phyloP scores from a whole-genome alignment of 768 basidiomycete genomes.

The Termitomyces eurrhizus region DNA sequence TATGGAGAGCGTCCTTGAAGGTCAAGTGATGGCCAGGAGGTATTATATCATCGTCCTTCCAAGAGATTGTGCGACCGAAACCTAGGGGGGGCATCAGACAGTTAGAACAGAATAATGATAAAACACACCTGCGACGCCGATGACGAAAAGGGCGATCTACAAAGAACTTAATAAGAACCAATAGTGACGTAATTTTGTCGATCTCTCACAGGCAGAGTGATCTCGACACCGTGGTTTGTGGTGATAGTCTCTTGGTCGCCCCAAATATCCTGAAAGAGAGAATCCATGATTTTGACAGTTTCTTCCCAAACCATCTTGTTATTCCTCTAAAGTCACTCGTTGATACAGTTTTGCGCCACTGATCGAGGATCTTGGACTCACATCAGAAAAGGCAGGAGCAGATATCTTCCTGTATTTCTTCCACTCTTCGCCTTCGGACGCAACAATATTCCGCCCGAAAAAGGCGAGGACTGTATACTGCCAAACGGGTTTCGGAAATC shows the following conservation, averaged over 20 bases:
- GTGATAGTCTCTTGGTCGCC: constrained; percentile 32
- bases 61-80: constrained; percentile 49
- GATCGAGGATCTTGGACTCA: constrained; percentile 16
- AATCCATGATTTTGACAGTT: constrained; percentile 36
- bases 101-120: neutral
- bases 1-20: constrained; percentile 46
- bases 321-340: constrained; percentile 29
- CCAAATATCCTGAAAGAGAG: constrained; percentile 49
- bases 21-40: constrained; percentile 43
- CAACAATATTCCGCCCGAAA: constrained; percentile 63
- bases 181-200: neutral
- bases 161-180: constrained; percentile 8
- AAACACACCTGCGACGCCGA: constrained; percentile 45
- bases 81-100: constrained; percentile 24
- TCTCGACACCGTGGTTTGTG: constrained; percentile 43
- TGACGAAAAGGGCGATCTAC: constrained; percentile 53
- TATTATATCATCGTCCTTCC: constrained; percentile 35
- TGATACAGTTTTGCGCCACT: neutral
- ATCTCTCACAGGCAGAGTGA: constrained; percentile 47
- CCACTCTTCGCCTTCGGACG: constrained; percentile 62
- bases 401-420: constrained; percentile 60
- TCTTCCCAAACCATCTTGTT: constrained; percentile 49
- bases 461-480: constrained; percentile 41
- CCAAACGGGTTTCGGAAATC: constrained; percentile 54
- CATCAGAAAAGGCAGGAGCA: constrained; percentile 65